A percentile compares a stretch with the other conserved stretches of the same genome.
phyloP scores from a whole-genome alignment of 192 early-diverging fungal species.

The Backusella psychrophila region DNA sequence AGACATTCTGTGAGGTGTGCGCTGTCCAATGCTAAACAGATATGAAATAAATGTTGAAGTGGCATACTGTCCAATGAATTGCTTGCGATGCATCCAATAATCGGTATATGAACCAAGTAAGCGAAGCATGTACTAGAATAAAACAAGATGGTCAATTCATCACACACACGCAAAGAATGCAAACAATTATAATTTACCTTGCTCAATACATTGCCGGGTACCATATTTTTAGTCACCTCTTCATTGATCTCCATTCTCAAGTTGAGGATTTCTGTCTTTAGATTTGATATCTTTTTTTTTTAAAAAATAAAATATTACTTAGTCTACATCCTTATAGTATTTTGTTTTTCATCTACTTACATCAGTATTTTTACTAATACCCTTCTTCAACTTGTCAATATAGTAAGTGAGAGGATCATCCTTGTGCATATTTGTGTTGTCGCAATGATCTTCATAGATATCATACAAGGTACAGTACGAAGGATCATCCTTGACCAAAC shows the following conservation, averaged over 20 bases:
- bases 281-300: conserved; percentile 24
- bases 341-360: conserved; percentile 31
- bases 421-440: conserved; percentile 67
- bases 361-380: conserved; percentile 53
- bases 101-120: conserved; percentile 80
- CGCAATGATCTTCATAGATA: conserved; percentile 90
- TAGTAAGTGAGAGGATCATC: conserved; percentile 87
- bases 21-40: conserved; percentile 82
- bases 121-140: conserved; percentile 63
- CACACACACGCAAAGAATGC: not conserved
- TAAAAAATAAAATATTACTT: not conserved
- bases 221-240: conserved; percentile 79
- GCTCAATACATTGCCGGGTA: conserved; percentile 82
- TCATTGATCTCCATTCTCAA: conserved; percentile 87
- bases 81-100: conserved; percentile 93
- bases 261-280: conserved; percentile 68
- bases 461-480: conserved; percentile 88
- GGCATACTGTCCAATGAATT: conserved; percentile 90
- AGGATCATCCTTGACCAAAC: conserved; percentile 91
- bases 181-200: conserved; percentile 47
- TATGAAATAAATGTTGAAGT: conserved; percentile 90
- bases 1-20: conserved; percentile 84
- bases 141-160: not conserved
- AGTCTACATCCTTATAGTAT: not conserved
- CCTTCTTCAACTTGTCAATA: conserved; percentile 69